Conservation (phyloP, 495 filamentous ascomycete genomes). For the Daldinia concentrica region DNA sequence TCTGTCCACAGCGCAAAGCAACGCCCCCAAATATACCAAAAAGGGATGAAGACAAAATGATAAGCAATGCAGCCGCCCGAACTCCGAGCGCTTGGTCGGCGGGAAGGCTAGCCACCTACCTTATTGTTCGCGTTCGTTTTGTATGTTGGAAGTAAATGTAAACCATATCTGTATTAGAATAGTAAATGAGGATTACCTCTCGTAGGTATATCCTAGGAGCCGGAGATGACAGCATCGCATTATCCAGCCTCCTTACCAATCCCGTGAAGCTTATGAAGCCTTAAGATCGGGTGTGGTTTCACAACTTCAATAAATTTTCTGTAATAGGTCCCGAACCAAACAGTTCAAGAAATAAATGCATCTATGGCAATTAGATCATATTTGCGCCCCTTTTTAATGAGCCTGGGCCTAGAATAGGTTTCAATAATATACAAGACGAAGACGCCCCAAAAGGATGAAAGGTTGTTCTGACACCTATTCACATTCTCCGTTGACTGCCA, state of each 20-base stretch:
- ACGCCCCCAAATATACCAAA: constrained; percentile 7
- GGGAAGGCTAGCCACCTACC: constrained; percentile 6
- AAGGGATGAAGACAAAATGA: constrained; percentile 1
- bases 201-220: constrained; percentile 12
- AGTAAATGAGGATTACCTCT: constrained; percentile 3
- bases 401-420: constrained; percentile 27
- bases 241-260: constrained; percentile 5
- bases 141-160: not conserved
- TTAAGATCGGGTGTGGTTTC: constrained; percentile 25
- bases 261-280: not conserved
- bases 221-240: constrained; percentile 10
- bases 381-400: constrained; percentile 35
- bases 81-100: constrained; percentile 31
- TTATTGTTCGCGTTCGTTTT: constrained; percentile 10
- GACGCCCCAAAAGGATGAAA: constrained; percentile 17
- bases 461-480: constrained; percentile 37
- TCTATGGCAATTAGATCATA: constrained; percentile 40
- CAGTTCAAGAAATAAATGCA: not conserved
- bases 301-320: constrained; percentile 31
- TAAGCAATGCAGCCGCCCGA: constrained; percentile 33
- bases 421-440: constrained; percentile 49
- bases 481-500: constrained; percentile 24
- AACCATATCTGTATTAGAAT: not conserved
- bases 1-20: not conserved
- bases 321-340: constrained; percentile 13